Percentiles rank a stretch among this genome's conserved stretches.
Conservation (phyloP, 768 basidiomycete genomes). For the Phallus indusiatus region DNA sequence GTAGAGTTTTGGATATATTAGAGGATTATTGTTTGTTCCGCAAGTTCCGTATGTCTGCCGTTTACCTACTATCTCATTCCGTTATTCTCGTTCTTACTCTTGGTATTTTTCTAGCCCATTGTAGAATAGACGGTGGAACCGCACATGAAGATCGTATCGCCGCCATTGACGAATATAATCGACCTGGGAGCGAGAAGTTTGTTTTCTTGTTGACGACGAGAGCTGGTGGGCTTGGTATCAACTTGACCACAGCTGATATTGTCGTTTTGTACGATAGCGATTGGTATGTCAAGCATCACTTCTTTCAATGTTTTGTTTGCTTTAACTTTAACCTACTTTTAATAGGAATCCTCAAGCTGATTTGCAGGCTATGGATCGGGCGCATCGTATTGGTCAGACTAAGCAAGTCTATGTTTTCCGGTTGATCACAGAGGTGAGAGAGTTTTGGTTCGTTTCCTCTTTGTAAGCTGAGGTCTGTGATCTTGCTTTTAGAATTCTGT, state of each 20-base stretch:
- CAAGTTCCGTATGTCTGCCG: slow-evolving; percentile 54
- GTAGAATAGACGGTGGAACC: slow-evolving; percentile 92
- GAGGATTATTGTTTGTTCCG: slow-evolving; percentile 97
- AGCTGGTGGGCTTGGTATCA: slow-evolving; percentile 95
- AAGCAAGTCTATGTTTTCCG: slow-evolving; percentile 97
- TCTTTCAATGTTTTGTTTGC: neutral
- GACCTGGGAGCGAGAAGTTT: slow-evolving; percentile 88
- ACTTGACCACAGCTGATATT: slow-evolving; percentile 88
- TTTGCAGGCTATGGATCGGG: slow-evolving; percentile 97
- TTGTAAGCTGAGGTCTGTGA: neutral
- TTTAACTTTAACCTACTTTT: neutral
- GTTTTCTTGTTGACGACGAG: slow-evolving; percentile 95
- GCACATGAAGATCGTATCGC: slow-evolving; percentile 93
- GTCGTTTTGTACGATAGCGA: slow-evolving; percentile 96
- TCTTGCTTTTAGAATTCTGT: slow-evolving; percentile 52
- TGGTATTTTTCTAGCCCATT: slow-evolving; percentile 61
- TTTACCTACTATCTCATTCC: too few species aligned
- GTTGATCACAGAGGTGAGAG: slow-evolving; percentile 71
- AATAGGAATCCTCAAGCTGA: slow-evolving; percentile 99
- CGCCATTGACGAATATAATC: slow-evolving; percentile 97
- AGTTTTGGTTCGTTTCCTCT: neutral
- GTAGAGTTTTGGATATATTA: slow-evolving; percentile 93
- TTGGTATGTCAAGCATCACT: slow-evolving; percentile 56
- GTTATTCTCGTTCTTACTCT: slow-evolving; percentile 6
- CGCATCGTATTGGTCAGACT: slow-evolving; percentile 93